A percentile compares a stretch with the other conserved stretches of the same genome.
These are phyloP conservation scores for Penicillium egyptiacum DNA, from an alignment of 495 filamentous ascomycete species.

Conservation along the genomic window DNA sequence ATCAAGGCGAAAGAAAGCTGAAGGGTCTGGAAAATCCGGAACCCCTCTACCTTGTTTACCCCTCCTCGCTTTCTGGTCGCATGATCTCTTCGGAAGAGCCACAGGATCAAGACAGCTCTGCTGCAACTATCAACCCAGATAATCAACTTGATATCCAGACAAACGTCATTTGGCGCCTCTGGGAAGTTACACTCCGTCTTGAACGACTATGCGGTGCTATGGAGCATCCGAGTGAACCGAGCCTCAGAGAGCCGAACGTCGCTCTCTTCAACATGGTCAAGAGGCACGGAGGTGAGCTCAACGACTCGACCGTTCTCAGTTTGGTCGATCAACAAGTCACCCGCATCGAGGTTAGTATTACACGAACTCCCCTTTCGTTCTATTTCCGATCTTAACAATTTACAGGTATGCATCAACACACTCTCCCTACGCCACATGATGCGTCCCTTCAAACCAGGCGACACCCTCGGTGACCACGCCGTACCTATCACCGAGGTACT, in stretches of 20 bases:
- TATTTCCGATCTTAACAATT: slow-evolving; percentile 17
- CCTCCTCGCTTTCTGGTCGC: slow-evolving; percentile 81
- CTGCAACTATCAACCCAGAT: slow-evolving; percentile 46
- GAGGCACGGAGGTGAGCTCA: slow-evolving; percentile 78
- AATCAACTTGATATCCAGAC: slow-evolving; percentile 71
- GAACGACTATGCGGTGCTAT: slow-evolving; percentile 90
- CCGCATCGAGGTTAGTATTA: slow-evolving; percentile 79
- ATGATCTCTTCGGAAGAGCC: slow-evolving; percentile 58
- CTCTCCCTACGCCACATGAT: slow-evolving; percentile 66
- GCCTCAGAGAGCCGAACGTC: slow-evolving; percentile 71
- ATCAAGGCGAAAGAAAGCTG: slow-evolving; percentile 87
- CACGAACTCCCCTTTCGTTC: slow-evolving; percentile 1
- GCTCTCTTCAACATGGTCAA: slow-evolving; percentile 81
- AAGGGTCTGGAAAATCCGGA: slow-evolving; percentile 98
- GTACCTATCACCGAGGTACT: slow-evolving; percentile 53
- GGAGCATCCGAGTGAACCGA: slow-evolving; percentile 58
- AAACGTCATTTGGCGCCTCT: slow-evolving; percentile 81
- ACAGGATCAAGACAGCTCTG: slow-evolving; percentile 35
- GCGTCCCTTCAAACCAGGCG: slow-evolving; percentile 49
- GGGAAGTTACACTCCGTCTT: slow-evolving; percentile 83
- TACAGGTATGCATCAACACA: slow-evolving; percentile 62
- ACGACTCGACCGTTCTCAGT: slow-evolving; percentile 79
- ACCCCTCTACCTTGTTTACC: slow-evolving; percentile 89
- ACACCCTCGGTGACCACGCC: slow-evolving; percentile 49
- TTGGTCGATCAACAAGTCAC: slow-evolving; percentile 93